These are phyloP conservation scores for Pharnaceum exiguum DNA, from an alignment of 148 eudicot species.

Conservation along the genomic window DNA sequence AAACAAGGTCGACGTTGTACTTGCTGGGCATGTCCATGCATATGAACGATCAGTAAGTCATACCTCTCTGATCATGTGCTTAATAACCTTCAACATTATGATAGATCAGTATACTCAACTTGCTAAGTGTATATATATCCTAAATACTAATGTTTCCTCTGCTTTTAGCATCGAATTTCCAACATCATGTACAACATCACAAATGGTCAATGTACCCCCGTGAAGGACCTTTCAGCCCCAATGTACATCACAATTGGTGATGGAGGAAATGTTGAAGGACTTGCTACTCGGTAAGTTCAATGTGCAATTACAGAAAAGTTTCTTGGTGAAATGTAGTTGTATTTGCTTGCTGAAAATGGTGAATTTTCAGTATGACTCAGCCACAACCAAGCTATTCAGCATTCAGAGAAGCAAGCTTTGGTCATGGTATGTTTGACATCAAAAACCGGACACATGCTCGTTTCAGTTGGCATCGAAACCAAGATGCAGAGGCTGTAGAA, in stretches of 20 bases:
- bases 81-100: no score
- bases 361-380: constrained; percentile 5
- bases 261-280: constrained; percentile 28
- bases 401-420: constrained; percentile 28
- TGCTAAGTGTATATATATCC: no score
- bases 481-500: constrained; percentile 19
- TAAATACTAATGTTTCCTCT: no score
- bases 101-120: no score
- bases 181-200: constrained; percentile 24
- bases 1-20: constrained; percentile 38
- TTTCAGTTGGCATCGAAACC: constrained; percentile 28
- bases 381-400: constrained; percentile 31
- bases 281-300: constrained; percentile 14
- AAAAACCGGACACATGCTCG: constrained; percentile 28
- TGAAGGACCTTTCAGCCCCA: constrained; percentile 17
- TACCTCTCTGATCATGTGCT: not conserved
- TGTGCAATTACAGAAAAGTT: not conserved
- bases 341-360: not conserved
- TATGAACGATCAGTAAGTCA: constrained; percentile 42
- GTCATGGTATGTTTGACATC: constrained; percentile 23
- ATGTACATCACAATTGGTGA: constrained; percentile 28
- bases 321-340: no score
- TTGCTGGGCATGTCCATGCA: constrained; percentile 43
- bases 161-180: constrained; percentile 21
- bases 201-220: constrained; percentile 19